Percentiles rank a stretch among this genome's conserved stretches.
These are phyloP conservation scores for Nothophoma quercina DNA, from an alignment of 2,329 filamentous ascomycete species.

Conservation along the genomic window DNA sequence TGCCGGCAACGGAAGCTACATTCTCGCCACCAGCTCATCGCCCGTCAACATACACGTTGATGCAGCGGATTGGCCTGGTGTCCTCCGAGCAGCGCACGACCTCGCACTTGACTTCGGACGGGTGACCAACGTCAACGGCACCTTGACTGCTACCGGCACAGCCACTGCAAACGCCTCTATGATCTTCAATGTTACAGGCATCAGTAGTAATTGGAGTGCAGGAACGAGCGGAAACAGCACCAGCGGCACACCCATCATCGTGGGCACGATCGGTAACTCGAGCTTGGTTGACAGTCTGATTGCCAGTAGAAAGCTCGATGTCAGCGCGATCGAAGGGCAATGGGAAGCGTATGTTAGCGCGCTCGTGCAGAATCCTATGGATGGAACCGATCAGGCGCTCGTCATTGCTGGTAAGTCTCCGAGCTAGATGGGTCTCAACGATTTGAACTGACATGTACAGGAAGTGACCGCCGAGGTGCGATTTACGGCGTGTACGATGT, in stretches of 20 bases:
- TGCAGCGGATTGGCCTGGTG: conserved; percentile 68
- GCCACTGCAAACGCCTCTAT: conserved; percentile 55
- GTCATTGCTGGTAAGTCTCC: conserved; percentile 65
- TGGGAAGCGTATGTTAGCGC: conserved; percentile 75
- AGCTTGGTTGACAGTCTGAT: conserved; percentile 67
- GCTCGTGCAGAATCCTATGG: conserved; percentile 65
- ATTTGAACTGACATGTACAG: conserved; percentile 27
- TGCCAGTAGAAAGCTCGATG: conserved; percentile 63
- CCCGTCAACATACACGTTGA: conserved; percentile 45
- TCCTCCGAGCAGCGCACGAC: conserved; percentile 72
- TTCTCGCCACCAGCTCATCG: conserved; percentile 41
- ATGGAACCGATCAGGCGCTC: conserved; percentile 65
- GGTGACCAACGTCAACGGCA: conserved; percentile 72
- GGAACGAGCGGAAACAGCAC: conserved; percentile 19
- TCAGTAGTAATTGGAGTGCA: conserved; percentile 46
- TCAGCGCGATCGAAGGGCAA: conserved; percentile 64
- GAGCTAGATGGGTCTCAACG: not conserved
- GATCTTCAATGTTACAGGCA: conserved; percentile 54
- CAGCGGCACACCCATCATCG: conserved; percentile 64
- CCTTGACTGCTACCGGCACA: conserved; percentile 60
- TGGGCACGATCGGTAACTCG: conserved; percentile 72
- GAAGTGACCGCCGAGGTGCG: conserved; percentile 69
- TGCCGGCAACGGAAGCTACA: conserved; percentile 48
- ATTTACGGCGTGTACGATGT: conserved; percentile 76
- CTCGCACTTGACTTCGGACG: conserved; percentile 73